A percentile compares a stretch with the other conserved stretches of the same genome.
phyloP scores from a whole-genome alignment of 129 eudicot genomes.

The Pulicaria dysenterica region DNA sequence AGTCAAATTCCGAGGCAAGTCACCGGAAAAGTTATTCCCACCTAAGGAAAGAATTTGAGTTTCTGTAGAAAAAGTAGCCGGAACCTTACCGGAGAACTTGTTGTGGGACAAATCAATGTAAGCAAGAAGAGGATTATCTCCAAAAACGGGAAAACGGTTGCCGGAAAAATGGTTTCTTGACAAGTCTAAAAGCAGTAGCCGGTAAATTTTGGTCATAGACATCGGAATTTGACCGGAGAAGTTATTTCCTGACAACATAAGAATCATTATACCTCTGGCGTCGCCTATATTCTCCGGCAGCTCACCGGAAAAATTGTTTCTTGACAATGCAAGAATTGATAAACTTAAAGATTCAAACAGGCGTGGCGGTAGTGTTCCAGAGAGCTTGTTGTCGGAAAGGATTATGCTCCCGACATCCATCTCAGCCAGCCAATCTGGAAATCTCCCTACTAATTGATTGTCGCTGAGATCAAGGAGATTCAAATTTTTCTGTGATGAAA shows the following conservation, averaged over 20 bases:
- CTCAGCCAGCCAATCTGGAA: constrained; percentile 62
- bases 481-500: constrained; percentile 48
- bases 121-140: constrained; percentile 50
- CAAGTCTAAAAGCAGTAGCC: constrained; percentile 56
- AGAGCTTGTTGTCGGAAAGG: constrained; percentile 53
- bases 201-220: constrained; percentile 50
- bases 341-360: constrained; percentile 47
- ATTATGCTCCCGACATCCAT: constrained; percentile 57
- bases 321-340: constrained; percentile 53
- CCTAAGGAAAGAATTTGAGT: constrained; percentile 54
- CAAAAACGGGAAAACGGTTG: constrained; percentile 44
- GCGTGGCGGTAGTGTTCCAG: constrained; percentile 50
- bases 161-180: constrained; percentile 59
- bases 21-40: constrained; percentile 52
- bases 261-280: constrained; percentile 50
- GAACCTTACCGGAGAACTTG: constrained; percentile 50
- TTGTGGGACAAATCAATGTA: constrained; percentile 57
- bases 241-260: constrained; percentile 53
- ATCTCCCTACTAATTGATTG: constrained; percentile 44
- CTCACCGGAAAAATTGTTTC: constrained; percentile 60
- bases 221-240: constrained; percentile 56
- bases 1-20: constrained; percentile 49
- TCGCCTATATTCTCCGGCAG: constrained; percentile 58
- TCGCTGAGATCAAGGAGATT: constrained; percentile 51
- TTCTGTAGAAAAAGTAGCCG: constrained; percentile 37